Conservation (phyloP, 225 moss, liverwort and hornwort species). For the Anthoceros angustus region DNA sequence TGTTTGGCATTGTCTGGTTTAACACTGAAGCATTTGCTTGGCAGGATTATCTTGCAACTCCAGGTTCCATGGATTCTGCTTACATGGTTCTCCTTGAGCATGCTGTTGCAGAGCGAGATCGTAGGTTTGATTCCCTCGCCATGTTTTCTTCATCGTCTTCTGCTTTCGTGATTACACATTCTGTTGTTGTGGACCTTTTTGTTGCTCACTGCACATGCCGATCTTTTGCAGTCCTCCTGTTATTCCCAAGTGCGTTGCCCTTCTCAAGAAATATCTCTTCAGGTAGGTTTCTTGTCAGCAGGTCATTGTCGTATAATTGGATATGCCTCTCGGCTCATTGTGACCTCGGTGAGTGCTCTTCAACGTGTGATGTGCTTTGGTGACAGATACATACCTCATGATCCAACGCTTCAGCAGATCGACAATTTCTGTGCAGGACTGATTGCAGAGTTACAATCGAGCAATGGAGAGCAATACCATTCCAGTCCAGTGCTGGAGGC, state of each 20-base stretch:
- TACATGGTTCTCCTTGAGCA: conserved; percentile 88
- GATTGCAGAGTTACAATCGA: conserved; percentile 84
- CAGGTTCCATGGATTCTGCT: conserved; percentile 85
- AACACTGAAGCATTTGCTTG: conserved; percentile 5
- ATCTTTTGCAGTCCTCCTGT: conserved; percentile 73
- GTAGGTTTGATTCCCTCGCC: conserved; percentile 42
- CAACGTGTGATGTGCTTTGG: conserved; percentile 22
- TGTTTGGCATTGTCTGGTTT: not conserved
- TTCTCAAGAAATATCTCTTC: conserved; percentile 96
- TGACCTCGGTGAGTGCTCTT: not conserved
- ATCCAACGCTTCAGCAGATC: conserved; percentile 78
- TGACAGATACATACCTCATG: conserved; percentile 71
- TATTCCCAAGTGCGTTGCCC: conserved; percentile 85
- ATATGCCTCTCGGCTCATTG: not conserved
- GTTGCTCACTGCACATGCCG: not conserved
- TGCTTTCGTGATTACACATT: not conserved
- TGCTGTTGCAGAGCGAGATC: conserved; percentile 90
- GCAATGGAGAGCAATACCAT: conserved; percentile 15
- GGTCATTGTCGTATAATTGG: not conserved
- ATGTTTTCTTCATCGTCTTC: not conserved
- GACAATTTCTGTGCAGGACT: conserved; percentile 82
- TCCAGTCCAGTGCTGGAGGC: not conserved
- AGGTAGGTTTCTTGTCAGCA: conserved; percentile 25
- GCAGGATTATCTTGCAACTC: conserved; percentile 97
- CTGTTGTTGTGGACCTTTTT: not conserved